Conservation (phyloP, 257 asterid species). For the Vinca minor region DNA sequence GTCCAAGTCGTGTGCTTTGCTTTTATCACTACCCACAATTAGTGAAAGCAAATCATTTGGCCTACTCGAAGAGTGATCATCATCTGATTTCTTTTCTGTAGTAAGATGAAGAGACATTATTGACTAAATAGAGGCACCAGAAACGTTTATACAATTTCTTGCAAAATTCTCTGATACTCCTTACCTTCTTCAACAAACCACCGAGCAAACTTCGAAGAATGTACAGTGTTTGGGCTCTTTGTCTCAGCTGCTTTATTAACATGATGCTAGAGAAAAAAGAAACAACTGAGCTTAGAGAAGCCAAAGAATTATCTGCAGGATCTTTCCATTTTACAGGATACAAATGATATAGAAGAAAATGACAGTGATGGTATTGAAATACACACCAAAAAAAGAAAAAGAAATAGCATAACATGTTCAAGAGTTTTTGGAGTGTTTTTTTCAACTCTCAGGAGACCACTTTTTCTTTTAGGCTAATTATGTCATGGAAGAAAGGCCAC, state of each 20-base stretch:
- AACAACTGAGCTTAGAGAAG: constrained; percentile 11
- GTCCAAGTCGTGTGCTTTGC: constrained; percentile 35
- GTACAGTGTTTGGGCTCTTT: constrained; percentile 37
- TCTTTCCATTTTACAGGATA: not conserved
- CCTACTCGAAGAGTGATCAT: constrained; percentile 30
- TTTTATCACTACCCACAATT: constrained; percentile 59
- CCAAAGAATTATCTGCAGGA: constrained; percentile 16
- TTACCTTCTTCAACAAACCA: constrained; percentile 88
- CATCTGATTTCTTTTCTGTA: constrained; percentile 50
- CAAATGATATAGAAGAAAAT: not conserved
- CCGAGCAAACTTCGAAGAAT: constrained; percentile 67
- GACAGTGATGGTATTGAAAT: not conserved
- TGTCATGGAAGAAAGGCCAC: not conserved
- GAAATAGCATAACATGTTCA: not conserved
- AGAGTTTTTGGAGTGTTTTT: too few relatives aligned
- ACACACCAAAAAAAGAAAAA: not conserved
- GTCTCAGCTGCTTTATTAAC: constrained; percentile 40
- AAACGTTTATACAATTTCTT: not conserved
- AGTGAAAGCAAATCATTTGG: constrained; percentile 62
- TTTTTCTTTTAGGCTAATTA: not conserved
- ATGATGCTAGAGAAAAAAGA: constrained; percentile 34
- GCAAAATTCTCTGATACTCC: constrained; percentile 5
- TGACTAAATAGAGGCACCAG: not conserved
- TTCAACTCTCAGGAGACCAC: not conserved
- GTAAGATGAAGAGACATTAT: constrained; percentile 6